A percentile compares a stretch with the other conserved stretches of the same genome.
Conservation (phyloP, 2,329 filamentous ascomycete genomes). For the Colletotrichum sp. region DNA sequence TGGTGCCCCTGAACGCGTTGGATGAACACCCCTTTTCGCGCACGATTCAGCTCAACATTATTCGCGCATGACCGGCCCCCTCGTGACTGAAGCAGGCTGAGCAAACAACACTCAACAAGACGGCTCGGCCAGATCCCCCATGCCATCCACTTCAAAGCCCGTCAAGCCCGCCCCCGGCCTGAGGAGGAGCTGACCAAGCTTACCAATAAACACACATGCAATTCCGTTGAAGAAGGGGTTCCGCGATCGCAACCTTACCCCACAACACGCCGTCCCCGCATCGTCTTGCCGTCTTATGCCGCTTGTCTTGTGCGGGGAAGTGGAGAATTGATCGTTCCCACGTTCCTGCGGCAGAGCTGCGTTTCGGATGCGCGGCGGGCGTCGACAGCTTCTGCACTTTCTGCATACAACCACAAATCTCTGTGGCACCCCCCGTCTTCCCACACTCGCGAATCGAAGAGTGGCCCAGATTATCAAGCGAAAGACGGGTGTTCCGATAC, state of each 20-base stretch:
- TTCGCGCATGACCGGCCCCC: neutral
- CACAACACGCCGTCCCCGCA: constrained; percentile 8
- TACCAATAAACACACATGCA: neutral
- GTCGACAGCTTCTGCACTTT: neutral
- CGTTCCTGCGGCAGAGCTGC: constrained; percentile 3
- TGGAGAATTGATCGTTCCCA: constrained; percentile 4
- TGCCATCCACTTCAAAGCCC: neutral
- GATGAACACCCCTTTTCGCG: neutral
- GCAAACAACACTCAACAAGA: neutral
- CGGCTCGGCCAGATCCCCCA: neutral
- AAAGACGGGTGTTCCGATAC: neutral
- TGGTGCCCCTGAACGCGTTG: neutral
- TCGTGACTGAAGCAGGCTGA: neutral
- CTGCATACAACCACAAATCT: neutral
- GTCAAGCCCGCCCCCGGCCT: neutral
- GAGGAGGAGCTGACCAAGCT: neutral
- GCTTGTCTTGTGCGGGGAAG: constrained; percentile 10
- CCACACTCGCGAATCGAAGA: neutral
- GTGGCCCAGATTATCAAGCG: neutral
- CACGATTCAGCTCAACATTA: neutral
- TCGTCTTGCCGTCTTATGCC: neutral
- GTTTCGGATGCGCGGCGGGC: constrained; percentile 6
- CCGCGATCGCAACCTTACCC: neutral
- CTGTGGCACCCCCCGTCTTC: neutral
- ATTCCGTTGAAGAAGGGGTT: neutral